Base-by-base conservation (phyloP, 2,329 filamentous ascomycete species). In the Cryphonectria parasitica region DNA sequence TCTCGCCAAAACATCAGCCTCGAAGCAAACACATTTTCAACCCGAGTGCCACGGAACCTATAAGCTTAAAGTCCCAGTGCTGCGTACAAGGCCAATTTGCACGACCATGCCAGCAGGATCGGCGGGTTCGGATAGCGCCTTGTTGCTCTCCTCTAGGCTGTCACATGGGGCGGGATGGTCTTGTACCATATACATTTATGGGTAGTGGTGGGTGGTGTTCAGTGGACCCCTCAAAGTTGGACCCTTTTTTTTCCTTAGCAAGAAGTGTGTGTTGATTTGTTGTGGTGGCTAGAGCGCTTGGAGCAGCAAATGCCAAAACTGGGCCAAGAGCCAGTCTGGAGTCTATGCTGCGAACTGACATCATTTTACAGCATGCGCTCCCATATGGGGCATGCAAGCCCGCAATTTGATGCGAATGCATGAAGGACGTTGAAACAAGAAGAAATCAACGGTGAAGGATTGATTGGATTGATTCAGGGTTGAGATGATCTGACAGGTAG, bases 241-340 rank as follows among this genome's bases (percentile, higher is more conserved):
- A 63, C 39, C 67, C 67, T 64, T 63, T 39, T 39, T 39, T 39
- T n/a, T 2, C 45, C 45, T n/a, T 49, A n/a, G 2, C 54, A 31
- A 19, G 25, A 19, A 11, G 36, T 8, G 54, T 58, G 28, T 58
- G 25, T 31, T 8, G 67, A 43, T 28, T 60, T 49, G 60, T 64
- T 64, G 60, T n/a, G 64, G 67, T 66, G 70, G 67, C 64, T 64
- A 60, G 41, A 58, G 67, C 67, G 60, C 45, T 64, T 67, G 70
- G 64, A 71, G 68, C 64, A 66, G 68, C 64, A 66, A 72, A 67
- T 67, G 19, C 39, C 6, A 49, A 49, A n/a, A 45, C 19, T 49
- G 45, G 45, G 45, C n/a, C 45, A 22, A 43, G 52, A n/a, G n/a
- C n/a, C n/a, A 49, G 31, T 52, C 34, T 39, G 61, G 62, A 64